These are phyloP conservation scores for Penicillium frequentans DNA, from an alignment of 2,329 filamentous ascomycete genomes.

Conservation along the genomic window DNA sequence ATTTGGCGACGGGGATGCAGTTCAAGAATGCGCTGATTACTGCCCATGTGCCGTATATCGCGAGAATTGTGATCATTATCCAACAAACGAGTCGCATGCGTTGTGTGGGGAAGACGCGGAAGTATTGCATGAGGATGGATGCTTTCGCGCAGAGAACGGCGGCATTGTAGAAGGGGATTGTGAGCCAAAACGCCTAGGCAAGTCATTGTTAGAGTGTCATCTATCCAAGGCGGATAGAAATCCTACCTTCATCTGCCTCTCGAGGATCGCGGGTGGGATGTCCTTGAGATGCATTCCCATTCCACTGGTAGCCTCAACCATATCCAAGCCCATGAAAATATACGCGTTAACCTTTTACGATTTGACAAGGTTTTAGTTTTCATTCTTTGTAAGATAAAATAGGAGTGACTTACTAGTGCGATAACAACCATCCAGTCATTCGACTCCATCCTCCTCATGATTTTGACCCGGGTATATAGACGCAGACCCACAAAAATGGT, in stretches of 20 bases:
- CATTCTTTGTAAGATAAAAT: not conserved
- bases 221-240: not conserved
- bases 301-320: conserved; percentile 34
- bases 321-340: conserved; percentile 36
- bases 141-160: conserved; percentile 45
- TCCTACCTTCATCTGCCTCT: conserved; percentile 34
- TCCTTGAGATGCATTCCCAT: conserved; percentile 37
- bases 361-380: not conserved
- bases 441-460: conserved; percentile 34
- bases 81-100: conserved; percentile 38
- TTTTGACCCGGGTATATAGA: conserved; percentile 32
- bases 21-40: conserved; percentile 38
- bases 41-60: conserved; percentile 35
- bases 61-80: conserved; percentile 38
- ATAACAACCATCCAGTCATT: conserved; percentile 40
- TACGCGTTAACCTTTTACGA: conserved; percentile 31
- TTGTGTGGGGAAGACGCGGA: conserved; percentile 44
- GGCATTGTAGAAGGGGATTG: conserved; percentile 40
- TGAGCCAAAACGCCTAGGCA: conserved; percentile 38
- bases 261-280: conserved; percentile 29
- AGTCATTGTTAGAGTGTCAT: not conserved
- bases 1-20: conserved; percentile 37
- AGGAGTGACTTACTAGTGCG: conserved; percentile 28
- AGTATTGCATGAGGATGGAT: conserved; percentile 52
- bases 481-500: conserved; percentile 30